These are phyloP conservation scores for Ascochyta pisi DNA, from an alignment of 2,329 filamentous ascomycete species.

Conservation along the genomic window DNA sequence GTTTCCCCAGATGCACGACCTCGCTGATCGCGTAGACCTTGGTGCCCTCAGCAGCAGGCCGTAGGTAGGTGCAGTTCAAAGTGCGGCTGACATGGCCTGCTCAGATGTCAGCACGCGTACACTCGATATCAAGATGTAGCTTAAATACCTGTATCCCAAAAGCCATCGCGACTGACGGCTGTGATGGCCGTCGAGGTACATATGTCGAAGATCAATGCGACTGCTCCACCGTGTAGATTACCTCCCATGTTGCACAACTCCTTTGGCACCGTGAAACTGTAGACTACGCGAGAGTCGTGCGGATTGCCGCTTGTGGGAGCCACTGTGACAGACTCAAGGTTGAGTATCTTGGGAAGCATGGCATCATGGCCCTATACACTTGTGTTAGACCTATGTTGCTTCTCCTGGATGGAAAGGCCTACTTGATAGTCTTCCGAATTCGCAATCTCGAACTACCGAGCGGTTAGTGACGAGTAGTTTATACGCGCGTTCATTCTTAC, in stretches of 20 bases:
- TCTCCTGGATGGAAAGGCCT: background rate
- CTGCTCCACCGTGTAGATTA: slow-evolving; percentile 62
- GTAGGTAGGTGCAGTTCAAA: slow-evolving; percentile 56
- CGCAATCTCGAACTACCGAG: slow-evolving; percentile 29
- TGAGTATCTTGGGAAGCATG: slow-evolving; percentile 38
- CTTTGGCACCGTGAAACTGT: slow-evolving; percentile 53
- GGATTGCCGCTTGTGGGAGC: slow-evolving; percentile 36
- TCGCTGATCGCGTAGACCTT: slow-evolving; percentile 53
- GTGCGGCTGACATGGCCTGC: slow-evolving; percentile 48
- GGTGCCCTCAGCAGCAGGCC: slow-evolving; percentile 51
- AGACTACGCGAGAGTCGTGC: slow-evolving; percentile 49
- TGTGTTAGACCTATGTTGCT: slow-evolving; percentile 4
- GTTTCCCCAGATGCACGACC: slow-evolving; percentile 54
- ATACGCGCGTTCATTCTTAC: background rate
- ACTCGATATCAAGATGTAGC: background rate
- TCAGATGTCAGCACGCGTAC: background rate
- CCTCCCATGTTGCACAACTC: slow-evolving; percentile 54
- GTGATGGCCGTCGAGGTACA: slow-evolving; percentile 53
- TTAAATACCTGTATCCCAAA: slow-evolving; percentile 49
- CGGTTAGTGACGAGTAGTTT: background rate
- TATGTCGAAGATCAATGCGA: slow-evolving; percentile 63
- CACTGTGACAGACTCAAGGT: slow-evolving; percentile 43
- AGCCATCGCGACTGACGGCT: slow-evolving; percentile 40
- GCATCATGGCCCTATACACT: slow-evolving; percentile 42
- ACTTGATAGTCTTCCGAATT: slow-evolving; percentile 34